Evolutionary conservation across 371 early-diverging fungal species (phyloP).

Genomic region (Mucor velutinosus): DNA sequence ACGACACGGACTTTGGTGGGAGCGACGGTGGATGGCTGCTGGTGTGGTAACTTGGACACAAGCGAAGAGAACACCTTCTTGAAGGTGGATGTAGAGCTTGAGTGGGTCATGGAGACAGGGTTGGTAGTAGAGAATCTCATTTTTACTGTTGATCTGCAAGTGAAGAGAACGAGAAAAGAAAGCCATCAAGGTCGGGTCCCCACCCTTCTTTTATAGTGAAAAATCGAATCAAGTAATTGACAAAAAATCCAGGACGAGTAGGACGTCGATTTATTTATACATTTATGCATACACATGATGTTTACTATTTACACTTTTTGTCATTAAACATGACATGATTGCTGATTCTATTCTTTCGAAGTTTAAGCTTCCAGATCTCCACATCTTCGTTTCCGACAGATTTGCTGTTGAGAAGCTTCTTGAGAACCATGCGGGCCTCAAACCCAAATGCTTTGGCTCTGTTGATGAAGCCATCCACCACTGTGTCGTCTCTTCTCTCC

Average conservation of each 20-base stretch:
- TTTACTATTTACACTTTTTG: constrained; percentile 5
- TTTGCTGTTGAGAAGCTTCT: constrained; percentile 26
- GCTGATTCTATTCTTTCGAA: constrained; percentile 4
- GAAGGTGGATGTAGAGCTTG: constrained; percentile 1
- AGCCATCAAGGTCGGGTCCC: background rate
- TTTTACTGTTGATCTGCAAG: background rate
- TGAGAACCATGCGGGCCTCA: constrained; percentile 35
- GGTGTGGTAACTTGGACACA: constrained; percentile 12
- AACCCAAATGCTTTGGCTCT: constrained; percentile 35
- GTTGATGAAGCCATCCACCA: constrained; percentile 38
- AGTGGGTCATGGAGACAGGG: background rate
- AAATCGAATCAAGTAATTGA: constrained; percentile 15
- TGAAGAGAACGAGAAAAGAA: background rate
- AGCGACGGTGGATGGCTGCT: constrained; percentile 2
- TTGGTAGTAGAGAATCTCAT: constrained; percentile 18
- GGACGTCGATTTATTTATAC: background rate
- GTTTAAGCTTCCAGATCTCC: constrained; percentile 45
- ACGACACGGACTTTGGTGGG: background rate
- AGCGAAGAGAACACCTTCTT: constrained; percentile 13
- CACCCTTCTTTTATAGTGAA: background rate
- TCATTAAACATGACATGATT: constrained; percentile 2
- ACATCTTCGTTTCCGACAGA: constrained; percentile 35
- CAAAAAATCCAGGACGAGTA: constrained; percentile 13
- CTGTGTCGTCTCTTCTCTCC: constrained; percentile 39
- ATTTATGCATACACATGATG: constrained; percentile 1